These are phyloP conservation scores for Bryum argenteum DNA, from an alignment of 225 moss, liverwort and hornwort species.

Conservation along the genomic window DNA sequence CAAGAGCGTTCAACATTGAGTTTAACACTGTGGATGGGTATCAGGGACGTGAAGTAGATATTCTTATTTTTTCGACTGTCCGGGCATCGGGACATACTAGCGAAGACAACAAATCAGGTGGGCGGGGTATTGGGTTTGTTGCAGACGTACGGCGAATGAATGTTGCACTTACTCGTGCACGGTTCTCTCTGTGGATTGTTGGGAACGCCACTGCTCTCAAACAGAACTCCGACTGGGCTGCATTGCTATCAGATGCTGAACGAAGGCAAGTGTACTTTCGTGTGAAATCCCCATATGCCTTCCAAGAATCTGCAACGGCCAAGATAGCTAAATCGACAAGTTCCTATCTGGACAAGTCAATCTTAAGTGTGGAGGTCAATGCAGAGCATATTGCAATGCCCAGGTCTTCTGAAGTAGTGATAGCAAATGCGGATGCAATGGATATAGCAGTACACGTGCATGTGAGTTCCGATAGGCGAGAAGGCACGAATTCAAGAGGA, in stretches of 20 bases:
- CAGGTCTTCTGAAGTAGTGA: constrained; percentile 22
- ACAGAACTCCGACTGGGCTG: constrained; percentile 69
- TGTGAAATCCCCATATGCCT: constrained; percentile 59
- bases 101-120: constrained; percentile 29
- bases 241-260: constrained; percentile 74
- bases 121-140: constrained; percentile 82
- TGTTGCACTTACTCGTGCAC: constrained; percentile 93
- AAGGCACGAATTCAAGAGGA: constrained; percentile 26
- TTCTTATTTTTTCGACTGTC: constrained; percentile 91
- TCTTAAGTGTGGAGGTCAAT: constrained; percentile 4
- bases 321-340: constrained; percentile 6
- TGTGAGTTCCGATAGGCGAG: constrained; percentile 21
- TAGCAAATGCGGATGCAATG: not conserved
- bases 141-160: constrained; percentile 96
- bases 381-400: constrained; percentile 5
- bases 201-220: constrained; percentile 79
- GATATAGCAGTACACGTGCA: constrained; percentile 13
- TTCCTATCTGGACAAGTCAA: constrained; percentile 18
- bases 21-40: constrained; percentile 99
- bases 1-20: constrained; percentile 66
- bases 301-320: constrained; percentile 18
- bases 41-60: constrained; percentile 94
- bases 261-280: constrained; percentile 49
- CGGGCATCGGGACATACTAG: constrained; percentile 55
- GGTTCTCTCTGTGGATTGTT: constrained; percentile 91